Conservation (phyloP, 306 rosid genomes). For the Potentilla sterilis region DNA sequence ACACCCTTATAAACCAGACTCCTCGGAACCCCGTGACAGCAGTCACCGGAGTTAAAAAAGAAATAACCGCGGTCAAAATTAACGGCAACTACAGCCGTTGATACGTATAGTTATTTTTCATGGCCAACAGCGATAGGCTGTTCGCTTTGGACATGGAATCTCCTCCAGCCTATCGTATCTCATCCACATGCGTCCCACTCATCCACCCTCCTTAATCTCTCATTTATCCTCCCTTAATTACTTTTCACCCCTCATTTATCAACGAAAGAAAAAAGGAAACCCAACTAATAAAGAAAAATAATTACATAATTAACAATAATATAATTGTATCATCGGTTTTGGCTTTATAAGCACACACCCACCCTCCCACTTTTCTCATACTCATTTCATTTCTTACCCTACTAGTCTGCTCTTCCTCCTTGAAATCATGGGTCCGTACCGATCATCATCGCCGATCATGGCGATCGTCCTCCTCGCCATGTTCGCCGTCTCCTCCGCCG, state of each 20-base stretch:
- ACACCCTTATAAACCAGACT: not conserved
- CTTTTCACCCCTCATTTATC: not conserved
- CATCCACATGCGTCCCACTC: slow-evolving; percentile 11
- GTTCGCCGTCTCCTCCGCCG: slow-evolving; percentile 50
- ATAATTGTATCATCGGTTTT: not conserved
- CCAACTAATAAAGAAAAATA: not conserved
- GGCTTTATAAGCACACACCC: slow-evolving; percentile 43
- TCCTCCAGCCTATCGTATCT: slow-evolving; percentile 3
- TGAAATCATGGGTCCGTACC: slow-evolving; percentile 44
- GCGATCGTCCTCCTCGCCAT: slow-evolving; percentile 30
- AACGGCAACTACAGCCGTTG: not conserved
- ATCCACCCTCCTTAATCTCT: not conserved
- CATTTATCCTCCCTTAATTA: not conserved
- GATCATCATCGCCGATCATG: slow-evolving; percentile 32
- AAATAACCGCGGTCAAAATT: not conserved
- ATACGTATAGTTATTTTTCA: not conserved
- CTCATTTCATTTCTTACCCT: not conserved
- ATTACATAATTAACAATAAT: too few species aligned
- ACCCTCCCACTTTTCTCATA: slow-evolving; percentile 6
- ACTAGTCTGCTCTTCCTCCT: not conserved
- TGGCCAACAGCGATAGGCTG: not conserved
- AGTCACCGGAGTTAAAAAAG: not conserved
- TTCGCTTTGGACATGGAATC: not conserved
- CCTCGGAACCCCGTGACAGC: not conserved
- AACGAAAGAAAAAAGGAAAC: not conserved